Percentiles rank a stretch among this genome's conserved stretches.
phyloP scores from a whole-genome alignment of 305 asterid species.

The Solanum hybrid region DNA sequence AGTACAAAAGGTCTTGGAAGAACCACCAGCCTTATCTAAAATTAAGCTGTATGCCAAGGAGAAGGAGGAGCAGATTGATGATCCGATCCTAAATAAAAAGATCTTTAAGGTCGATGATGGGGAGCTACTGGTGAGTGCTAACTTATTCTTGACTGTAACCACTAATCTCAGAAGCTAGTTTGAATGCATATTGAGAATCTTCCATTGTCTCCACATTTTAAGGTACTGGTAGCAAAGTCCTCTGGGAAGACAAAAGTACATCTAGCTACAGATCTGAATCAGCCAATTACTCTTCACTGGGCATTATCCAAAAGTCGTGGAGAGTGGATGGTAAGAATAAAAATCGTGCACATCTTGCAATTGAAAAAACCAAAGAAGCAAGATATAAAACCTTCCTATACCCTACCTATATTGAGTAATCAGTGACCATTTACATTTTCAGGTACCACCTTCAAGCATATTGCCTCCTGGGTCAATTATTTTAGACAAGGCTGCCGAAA shows the following conservation, averaged over 20 bases:
- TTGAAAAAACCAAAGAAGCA: not conserved
- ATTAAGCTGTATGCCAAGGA: conserved; percentile 40
- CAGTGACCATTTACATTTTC: conserved; percentile 18
- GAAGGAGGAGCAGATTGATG: conserved; percentile 59
- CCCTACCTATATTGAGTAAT: not conserved
- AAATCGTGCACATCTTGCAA: not conserved
- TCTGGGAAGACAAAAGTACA: conserved; percentile 55
- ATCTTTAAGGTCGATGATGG: conserved; percentile 50
- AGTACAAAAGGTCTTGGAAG: conserved; percentile 36
- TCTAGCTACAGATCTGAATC: conserved; percentile 76
- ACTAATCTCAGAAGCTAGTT: not conserved
- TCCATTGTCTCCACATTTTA: conserved; percentile 19
- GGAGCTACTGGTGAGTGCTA: conserved; percentile 69
- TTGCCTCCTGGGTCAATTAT: conserved; percentile 75
- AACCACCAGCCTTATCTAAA: conserved; percentile 47
- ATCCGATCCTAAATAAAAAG: conserved; percentile 41
- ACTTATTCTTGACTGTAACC: conserved; percentile 9
- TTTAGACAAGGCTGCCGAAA: conserved; percentile 58
- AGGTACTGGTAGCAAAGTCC: conserved; percentile 69
- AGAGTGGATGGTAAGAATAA: conserved; percentile 70
- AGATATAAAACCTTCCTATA: not conserved
- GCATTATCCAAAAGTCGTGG: conserved; percentile 79
- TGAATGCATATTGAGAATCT: conserved; percentile 1
- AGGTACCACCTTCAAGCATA: conserved; percentile 72
- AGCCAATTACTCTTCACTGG: conserved; percentile 90